Evolutionary conservation across 805 yeast genomes (phyloP).

Genomic region (Peterozyma toletana): DNA sequence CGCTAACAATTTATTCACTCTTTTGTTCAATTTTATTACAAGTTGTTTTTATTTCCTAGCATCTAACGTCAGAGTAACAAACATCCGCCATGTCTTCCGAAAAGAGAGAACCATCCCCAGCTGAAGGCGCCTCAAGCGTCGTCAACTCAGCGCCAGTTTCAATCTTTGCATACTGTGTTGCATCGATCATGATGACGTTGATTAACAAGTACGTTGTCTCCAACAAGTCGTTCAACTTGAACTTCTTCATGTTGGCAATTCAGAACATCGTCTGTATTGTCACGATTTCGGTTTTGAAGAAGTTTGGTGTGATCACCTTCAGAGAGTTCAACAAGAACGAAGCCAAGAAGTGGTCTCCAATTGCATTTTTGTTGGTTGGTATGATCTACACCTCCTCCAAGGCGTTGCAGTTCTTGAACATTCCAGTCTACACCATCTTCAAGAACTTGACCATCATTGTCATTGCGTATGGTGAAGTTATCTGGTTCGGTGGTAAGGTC

Average conservation of each 20-base stretch:
- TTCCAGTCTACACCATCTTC: conserved; percentile 97
- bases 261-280: conserved; percentile 81
- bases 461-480: conserved; percentile 96
- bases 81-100: too few relatives aligned
- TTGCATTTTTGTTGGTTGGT: conserved; percentile 77
- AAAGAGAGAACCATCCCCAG: neutral
- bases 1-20: too few relatives aligned
- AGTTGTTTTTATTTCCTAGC: too few relatives aligned
- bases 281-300: conserved; percentile 67
- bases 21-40: too few relatives aligned
- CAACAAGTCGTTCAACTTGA: conserved; percentile 65
- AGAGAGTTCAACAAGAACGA: conserved; percentile 81
- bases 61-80: too few relatives aligned
- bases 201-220: conserved; percentile 93
- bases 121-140: conserved; percentile 10
- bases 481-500: conserved; percentile 94
- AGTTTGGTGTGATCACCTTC: conserved; percentile 72
- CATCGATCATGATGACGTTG: conserved; percentile 95
- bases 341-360: conserved; percentile 94
- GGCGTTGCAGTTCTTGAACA: conserved; percentile 84
- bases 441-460: conserved; percentile 94
- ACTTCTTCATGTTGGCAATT: conserved; percentile 82
- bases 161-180: conserved; percentile 77
- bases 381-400: conserved; percentile 97
- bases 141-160: conserved; percentile 61